Conservation (phyloP, 805 yeast species). For the Yarrowia alimentaria region DNA sequence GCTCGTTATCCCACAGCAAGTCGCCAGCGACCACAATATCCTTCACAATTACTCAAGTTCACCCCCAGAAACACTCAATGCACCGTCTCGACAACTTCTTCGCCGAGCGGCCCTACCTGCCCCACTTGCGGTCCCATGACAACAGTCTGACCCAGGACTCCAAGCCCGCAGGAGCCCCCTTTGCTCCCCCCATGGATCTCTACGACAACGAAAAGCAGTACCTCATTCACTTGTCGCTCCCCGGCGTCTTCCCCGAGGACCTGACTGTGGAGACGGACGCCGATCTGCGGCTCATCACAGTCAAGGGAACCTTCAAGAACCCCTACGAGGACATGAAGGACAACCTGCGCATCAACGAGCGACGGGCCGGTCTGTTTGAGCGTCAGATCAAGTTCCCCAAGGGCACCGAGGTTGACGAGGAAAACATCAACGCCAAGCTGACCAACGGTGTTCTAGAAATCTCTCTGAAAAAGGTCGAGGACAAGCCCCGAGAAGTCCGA, state of each 20-base stretch:
- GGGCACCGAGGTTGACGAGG: constrained; percentile 53
- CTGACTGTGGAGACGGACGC: constrained; percentile 61
- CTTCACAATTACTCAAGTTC: too few relatives aligned
- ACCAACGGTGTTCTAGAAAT: constrained; percentile 55
- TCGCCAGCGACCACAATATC: too few relatives aligned
- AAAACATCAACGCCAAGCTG: constrained; percentile 53
- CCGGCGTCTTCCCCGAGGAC: constrained; percentile 57
- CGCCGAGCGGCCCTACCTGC: constrained; percentile 20
- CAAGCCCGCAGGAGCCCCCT: constrained; percentile 32
- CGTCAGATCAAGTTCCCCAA: constrained; percentile 57
- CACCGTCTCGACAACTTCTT: constrained; percentile 19
- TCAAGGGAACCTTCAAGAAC: constrained; percentile 44
- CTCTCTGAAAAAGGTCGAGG: constrained; percentile 48
- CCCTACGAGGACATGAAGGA: constrained; percentile 41
- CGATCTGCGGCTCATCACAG: constrained; percentile 51
- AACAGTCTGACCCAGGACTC: constrained; percentile 24
- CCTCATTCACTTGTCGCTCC: constrained; percentile 51
- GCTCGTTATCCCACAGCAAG: too few relatives aligned
- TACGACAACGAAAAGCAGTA: constrained; percentile 51
- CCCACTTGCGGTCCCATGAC: constrained; percentile 17
- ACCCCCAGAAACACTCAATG: neutral
- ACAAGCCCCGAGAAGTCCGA: constrained; percentile 39
- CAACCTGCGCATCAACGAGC: constrained; percentile 50
- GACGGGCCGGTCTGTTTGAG: constrained; percentile 57
- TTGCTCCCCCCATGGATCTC: constrained; percentile 59